Conservation (phyloP, 2,329 filamentous ascomycete species). For the Alternaria sp. region DNA sequence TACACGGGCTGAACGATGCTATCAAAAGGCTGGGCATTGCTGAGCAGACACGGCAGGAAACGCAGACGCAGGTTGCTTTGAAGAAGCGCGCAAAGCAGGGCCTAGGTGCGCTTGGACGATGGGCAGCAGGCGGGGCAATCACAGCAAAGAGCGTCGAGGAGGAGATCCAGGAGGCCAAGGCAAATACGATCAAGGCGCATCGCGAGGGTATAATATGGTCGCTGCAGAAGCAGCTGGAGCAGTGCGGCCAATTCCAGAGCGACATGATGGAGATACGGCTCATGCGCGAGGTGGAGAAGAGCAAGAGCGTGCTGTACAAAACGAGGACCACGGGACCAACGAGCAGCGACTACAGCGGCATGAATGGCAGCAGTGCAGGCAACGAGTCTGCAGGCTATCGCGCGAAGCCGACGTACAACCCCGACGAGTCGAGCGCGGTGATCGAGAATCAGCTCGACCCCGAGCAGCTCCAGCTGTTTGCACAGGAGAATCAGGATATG, state of each 20-base stretch:
- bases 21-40: slow-evolving; percentile 82
- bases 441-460: slow-evolving; percentile 70
- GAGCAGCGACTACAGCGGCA: slow-evolving; percentile 25
- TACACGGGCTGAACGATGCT: slow-evolving; percentile 82
- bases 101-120: slow-evolving; percentile 72
- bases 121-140: slow-evolving; percentile 63
- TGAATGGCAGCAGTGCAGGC: slow-evolving; percentile 21
- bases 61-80: slow-evolving; percentile 71
- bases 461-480: slow-evolving; percentile 92
- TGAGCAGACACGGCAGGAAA: slow-evolving; percentile 80
- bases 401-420: slow-evolving; percentile 26
- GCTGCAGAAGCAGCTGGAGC: slow-evolving; percentile 75
- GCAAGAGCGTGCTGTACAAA: slow-evolving; percentile 82
- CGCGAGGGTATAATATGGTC: slow-evolving; percentile 86
- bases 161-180: slow-evolving; percentile 71
- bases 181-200: slow-evolving; percentile 70
- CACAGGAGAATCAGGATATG: slow-evolving; percentile 90
- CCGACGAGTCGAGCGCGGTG: slow-evolving; percentile 35
- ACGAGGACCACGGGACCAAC: slow-evolving; percentile 51
- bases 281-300: slow-evolving; percentile 85
- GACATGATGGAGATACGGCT: slow-evolving; percentile 92
- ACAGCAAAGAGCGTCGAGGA: slow-evolving; percentile 70
- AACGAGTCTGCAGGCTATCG: slow-evolving; percentile 31
- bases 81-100: slow-evolving; percentile 70
- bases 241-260: slow-evolving; percentile 78